Evolutionary conservation across 805 yeast species (phyloP).

Genomic region (Barnettozyma californica): DNA sequence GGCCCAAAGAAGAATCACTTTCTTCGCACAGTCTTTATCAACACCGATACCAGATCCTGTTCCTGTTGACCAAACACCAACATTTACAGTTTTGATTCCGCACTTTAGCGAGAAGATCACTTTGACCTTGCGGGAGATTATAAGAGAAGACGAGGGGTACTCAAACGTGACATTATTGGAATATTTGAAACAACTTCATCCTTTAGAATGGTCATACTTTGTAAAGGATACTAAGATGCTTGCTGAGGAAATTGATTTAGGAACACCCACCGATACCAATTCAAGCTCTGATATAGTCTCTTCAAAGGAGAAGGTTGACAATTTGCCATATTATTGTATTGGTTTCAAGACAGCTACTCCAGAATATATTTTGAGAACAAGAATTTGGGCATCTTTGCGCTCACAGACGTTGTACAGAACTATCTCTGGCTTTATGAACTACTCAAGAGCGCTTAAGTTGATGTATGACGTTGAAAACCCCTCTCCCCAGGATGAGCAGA

Average conservation of each 20-base stretch:
- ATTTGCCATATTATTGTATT: conserved; percentile 55
- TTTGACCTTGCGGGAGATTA: conserved; percentile 70
- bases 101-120: conserved; percentile 83
- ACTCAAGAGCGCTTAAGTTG: conserved; percentile 60
- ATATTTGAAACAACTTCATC: conserved; percentile 59
- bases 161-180: conserved; percentile 61
- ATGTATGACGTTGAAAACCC: conserved; percentile 54
- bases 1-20: conserved; percentile 78
- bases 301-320: conserved; percentile 31
- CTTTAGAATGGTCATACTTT: conserved; percentile 65
- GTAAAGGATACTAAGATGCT: conserved; percentile 59
- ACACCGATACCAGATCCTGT: conserved; percentile 77
- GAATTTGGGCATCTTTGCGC: conserved; percentile 73
- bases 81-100: conserved; percentile 80
- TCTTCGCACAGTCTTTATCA: conserved; percentile 84
- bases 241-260: conserved; percentile 40
- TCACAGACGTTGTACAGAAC: conserved; percentile 74
- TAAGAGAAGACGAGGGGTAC: conserved; percentile 61
- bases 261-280: conserved; percentile 14
- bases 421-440: conserved; percentile 69
- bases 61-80: conserved; percentile 66
- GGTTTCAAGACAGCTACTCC: conserved; percentile 62
- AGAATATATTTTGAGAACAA: conserved; percentile 53
- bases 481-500: conserved; percentile 29
- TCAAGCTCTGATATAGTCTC: conserved; percentile 11